phyloP scores from a whole-genome alignment of 169 alveolate species.

The Perkinsus olseni region DNA sequence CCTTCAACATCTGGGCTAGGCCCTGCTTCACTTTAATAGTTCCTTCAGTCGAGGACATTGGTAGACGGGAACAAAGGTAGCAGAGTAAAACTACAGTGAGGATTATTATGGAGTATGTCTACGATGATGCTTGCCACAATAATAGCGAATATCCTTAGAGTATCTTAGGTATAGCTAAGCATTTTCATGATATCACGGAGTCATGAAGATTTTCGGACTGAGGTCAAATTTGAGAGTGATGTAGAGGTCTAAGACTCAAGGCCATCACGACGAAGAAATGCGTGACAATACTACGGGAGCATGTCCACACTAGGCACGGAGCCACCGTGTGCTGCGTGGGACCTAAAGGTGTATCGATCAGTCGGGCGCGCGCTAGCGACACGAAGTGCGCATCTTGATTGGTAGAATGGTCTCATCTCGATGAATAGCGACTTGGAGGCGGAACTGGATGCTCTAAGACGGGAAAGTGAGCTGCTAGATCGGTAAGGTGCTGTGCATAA shows the following conservation, averaged over 20 bases:
- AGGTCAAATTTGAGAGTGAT: too few relatives aligned
- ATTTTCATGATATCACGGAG: background rate
- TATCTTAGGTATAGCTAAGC: background rate
- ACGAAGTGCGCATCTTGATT: background rate
- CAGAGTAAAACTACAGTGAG: background rate
- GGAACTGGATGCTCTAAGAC: background rate
- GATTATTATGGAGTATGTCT: too few relatives aligned
- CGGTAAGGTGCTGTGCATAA: background rate
- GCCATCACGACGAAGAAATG: too few relatives aligned
- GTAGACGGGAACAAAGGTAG: background rate
- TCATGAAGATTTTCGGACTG: background rate
- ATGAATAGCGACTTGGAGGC: background rate
- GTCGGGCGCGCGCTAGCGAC: background rate
- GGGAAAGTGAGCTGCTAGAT: background rate
- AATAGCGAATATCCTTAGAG: background rate
- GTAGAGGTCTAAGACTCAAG: too few relatives aligned
- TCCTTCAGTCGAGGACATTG: background rate
- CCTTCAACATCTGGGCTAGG: conserved; percentile 46
- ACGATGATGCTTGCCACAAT: background rate
- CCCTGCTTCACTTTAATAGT: conserved; percentile 40
- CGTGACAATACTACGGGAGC: too few relatives aligned
- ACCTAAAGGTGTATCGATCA: too few relatives aligned
- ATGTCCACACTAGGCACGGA: too few relatives aligned
- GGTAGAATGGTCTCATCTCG: background rate
- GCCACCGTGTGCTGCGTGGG: too few relatives aligned